These are phyloP conservation scores for Vitis hybrid DNA, from an alignment of 177 flowering plant genomes.

Conservation along the genomic window DNA sequence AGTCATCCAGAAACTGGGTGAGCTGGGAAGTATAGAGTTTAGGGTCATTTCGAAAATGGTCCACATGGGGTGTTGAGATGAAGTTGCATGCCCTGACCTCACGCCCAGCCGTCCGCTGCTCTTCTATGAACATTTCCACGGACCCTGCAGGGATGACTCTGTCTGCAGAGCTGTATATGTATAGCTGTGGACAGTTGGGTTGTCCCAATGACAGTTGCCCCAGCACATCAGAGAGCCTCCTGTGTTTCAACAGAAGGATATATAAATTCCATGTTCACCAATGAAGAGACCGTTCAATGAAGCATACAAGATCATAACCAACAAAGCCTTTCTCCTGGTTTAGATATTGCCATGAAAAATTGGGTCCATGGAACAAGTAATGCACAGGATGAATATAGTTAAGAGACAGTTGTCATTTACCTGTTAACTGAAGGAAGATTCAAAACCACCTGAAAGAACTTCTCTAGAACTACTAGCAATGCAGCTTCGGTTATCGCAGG, in stretches of 20 bases:
- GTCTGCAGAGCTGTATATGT: conserved; percentile 92
- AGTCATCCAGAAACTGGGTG: conserved; percentile 73
- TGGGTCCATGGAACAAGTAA: too few relatives aligned
- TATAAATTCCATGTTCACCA: neutral
- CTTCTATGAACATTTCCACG: conserved; percentile 82
- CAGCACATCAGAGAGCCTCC: conserved; percentile 89
- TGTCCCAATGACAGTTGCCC: conserved; percentile 55
- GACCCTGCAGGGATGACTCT: conserved; percentile 79
- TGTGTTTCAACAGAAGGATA: conserved; percentile 24
- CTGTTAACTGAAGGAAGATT: conserved; percentile 82
- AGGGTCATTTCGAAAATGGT: conserved; percentile 87
- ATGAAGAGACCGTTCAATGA: neutral
- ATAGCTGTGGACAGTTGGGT: conserved; percentile 83
- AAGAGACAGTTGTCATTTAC: conserved; percentile 27
- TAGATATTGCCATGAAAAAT: too few relatives aligned
- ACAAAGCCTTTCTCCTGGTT: too few relatives aligned
- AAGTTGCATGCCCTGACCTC: conserved; percentile 92
- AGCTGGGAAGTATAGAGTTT: conserved; percentile 75
- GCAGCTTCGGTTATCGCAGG: conserved; percentile 87
- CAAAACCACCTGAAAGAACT: conserved; percentile 77
- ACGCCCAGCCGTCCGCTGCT: conserved; percentile 69
- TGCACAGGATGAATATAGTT: too few relatives aligned
- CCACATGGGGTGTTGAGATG: conserved; percentile 89
- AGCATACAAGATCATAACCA: neutral
- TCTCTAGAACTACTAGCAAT: conserved; percentile 66